A percentile compares a stretch with the other conserved stretches of the same genome.
These are phyloP conservation scores for Peltaster fructicola DNA, from an alignment of 2,329 filamentous ascomycete genomes.

Conservation along the genomic window DNA sequence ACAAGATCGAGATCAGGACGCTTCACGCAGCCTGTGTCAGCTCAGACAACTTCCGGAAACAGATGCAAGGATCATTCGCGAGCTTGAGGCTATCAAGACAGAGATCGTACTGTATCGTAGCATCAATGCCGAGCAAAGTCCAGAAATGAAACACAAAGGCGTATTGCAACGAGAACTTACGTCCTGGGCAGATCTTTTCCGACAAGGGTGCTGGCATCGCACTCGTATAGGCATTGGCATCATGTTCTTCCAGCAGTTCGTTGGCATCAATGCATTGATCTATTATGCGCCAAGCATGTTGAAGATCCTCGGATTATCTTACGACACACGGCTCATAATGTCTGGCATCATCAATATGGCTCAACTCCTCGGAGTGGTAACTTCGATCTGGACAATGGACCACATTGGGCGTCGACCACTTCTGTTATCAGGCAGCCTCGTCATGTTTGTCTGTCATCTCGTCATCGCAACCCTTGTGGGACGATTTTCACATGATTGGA, in stretches of 20 bases:
- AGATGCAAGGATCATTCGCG: constrained; percentile 34
- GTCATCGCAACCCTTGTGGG: constrained; percentile 38
- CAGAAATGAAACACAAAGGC: constrained; percentile 12
- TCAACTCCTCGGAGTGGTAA: constrained; percentile 24
- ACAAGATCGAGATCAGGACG: constrained; percentile 16
- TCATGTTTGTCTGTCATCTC: constrained; percentile 31
- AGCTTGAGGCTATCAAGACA: constrained; percentile 35
- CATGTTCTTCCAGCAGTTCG: constrained; percentile 17
- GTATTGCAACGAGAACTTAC: constrained; percentile 26
- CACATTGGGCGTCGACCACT: constrained; percentile 23
- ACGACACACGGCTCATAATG: constrained; percentile 23
- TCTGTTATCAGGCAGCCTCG: constrained; percentile 24
- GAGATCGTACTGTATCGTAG: constrained; percentile 36
- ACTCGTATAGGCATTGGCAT: constrained; percentile 34
- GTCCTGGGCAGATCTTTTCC: constrained; percentile 32
- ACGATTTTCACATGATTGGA: constrained; percentile 29
- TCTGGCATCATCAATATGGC: constrained; percentile 26
- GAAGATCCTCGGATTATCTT: constrained; percentile 20
- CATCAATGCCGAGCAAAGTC: constrained; percentile 22
- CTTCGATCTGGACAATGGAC: constrained; percentile 27
- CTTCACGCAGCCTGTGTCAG: constrained; percentile 12
- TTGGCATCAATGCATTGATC: constrained; percentile 28
- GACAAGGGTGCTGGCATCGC: constrained; percentile 26
- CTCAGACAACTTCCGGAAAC: constrained; percentile 24
- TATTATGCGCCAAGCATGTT: constrained; percentile 32